Evolutionary conservation across 108 stramenopile species (phyloP), one percentile per base, ranked within the genome.

Genomic region (Licmophora abbreviata): DNA sequence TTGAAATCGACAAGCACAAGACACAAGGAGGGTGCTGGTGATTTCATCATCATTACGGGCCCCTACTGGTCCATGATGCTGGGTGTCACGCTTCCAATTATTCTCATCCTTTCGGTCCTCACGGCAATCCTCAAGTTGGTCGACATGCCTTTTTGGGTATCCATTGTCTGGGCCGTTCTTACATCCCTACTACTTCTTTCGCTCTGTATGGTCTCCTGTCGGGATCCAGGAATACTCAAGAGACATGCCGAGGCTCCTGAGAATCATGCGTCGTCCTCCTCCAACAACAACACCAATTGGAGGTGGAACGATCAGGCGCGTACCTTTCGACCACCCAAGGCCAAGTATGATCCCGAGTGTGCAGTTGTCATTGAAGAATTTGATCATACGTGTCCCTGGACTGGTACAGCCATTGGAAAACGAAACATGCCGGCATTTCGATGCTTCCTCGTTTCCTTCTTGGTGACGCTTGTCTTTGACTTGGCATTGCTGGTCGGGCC

Each of bases 291-390:
- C 3, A 8, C 12, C 21, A 56, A 48, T 12, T 89, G 87, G 87
- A 73, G 63, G 32, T 89, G 78, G 79, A 89, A 77, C 67, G 92
- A 93, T 67, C 85, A 85, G 49, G 92, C 86, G 4, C 68, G 74
- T 37, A 79, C 85, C 4, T 95, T 76, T 69, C 72, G 91, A 42
- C 90, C 88, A 25, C 56, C 54, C 0, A 62, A 71, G 29, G 74
- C 94, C 2, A 49, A 73, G 48, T 95, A 79, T 70, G 88, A 88
- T 63, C 56, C 73, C 20, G 92, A 93, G 54, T 79, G 77, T 48
- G 78, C 68, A 24, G 81, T 81, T 2, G 74, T 95, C 21, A 66
- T 95, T 4, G 92, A 89, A 53, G 83, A 80, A 32, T 92, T 85
- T 67, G 90, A 92, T 68, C 90, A 92, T 56, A 85, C 83, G 66